Evolutionary conservation across 208 protist species (phyloP), one percentile per base, ranked within the genome.

Genomic region (Trypanosoma melophagium): DNA sequence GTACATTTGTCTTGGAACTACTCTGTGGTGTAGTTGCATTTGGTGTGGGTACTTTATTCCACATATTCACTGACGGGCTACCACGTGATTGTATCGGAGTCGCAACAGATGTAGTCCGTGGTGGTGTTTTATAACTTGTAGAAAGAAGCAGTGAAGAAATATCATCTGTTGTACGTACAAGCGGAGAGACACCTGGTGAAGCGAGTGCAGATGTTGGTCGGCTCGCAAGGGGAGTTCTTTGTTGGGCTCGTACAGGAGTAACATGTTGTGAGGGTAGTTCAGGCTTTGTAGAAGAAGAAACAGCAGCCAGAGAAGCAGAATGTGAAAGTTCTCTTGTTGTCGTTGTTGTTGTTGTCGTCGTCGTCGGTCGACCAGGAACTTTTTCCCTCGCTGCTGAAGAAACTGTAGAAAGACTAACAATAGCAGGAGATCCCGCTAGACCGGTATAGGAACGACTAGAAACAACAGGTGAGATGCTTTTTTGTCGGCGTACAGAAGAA

Each of bases 171-270:
- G 52, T 35, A 35, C 35, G 56, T 16, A 40, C 17, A 44, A 59
- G 49, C 13, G 67, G 67, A 25, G 67, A 73, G 17, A 73, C n/a
- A 31, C 28, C 57, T 35, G 65, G 65, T 24, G 65, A 41, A 13
- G 12, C 40, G 9, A 57, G 19, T 22, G 2, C 49, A 38, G 56
- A 70, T n/a, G 17, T 4, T 14, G 12, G 3, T 10, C 21, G 13
- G n/a, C 24, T 3, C 9, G 35, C 31, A 40, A 44, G 55, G 13
- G 55, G 55, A 28, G n/a, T 44, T 16, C n/a, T 3, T 24, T 64
- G 21, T 12, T 13, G 3, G 14, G 7, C 19, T 38, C 7, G 21
- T 7, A 25, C 16, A n/a, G 45, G n/a, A 41, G 45, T 54, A 14
- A 17, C 24, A 41, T 21, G 35, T 19, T 17, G 4, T 22, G 41